Base-by-base conservation (phyloP, 495 filamentous ascomycete genomes). In the Pyronema domesticum region DNA sequence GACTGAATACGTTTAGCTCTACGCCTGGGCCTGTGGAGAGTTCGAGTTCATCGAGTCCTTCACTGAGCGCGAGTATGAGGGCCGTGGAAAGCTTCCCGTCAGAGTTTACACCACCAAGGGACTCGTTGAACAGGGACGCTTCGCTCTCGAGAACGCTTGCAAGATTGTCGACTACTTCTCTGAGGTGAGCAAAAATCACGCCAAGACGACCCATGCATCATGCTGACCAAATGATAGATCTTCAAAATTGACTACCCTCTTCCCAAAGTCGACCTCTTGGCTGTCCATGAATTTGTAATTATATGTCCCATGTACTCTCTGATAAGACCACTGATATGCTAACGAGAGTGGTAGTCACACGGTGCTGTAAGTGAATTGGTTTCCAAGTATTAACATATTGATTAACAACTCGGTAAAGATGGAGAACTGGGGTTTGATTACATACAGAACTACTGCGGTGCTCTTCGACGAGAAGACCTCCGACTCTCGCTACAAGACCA, bases 21-120 rank as follows among this genome's bases (percentile, higher is more conserved):
- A 94, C 23, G 89, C 91, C 13, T 98, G 91, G 91, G 89, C 89
- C 17, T 77, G 94, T 55, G 91, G 93, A 56, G 91, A 96, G 65
- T 95, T 98, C 56, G 89, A 95, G 67, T 94, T 94, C 63, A 78
- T 95, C 40, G 91, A 98, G 68, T 82, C 80, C 45, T 83, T 83
- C 68, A 98, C 91, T 7, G 73, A 83, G 60, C 76, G 89, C 48
- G 80, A 83, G 69, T 95, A 98, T 68, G 79, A 89, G 51, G 91
- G 86, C 57, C 85, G 84, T 69, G 63, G 63, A 17, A 80, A 76
- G 53, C 73, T 96, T 18, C 91, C 91, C n/a, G 86, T 95, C 6
- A 79, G 91, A 44, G 89, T 98, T 9, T 98, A 95, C 64, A 95
- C 89, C 0, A 96, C 91, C 1, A 81, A 76, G 45, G 91, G 89